Conservation (phyloP, 2,329 filamentous ascomycete genomes). For the Alternaria sp. region DNA sequence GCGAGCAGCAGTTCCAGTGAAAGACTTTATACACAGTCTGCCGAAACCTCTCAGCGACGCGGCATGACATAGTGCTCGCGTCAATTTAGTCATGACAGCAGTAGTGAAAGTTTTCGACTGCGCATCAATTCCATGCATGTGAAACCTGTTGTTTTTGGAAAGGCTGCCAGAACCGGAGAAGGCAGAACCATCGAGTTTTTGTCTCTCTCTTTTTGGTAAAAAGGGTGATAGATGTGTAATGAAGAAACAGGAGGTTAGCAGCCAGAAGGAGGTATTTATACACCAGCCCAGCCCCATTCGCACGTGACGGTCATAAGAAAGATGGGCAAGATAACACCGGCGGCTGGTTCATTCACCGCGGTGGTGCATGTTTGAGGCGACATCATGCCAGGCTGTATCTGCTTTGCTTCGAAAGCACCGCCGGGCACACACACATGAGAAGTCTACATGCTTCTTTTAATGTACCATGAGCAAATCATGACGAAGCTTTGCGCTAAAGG, state of each 20-base stretch:
- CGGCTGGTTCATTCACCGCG: neutral
- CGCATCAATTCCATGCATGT: neutral
- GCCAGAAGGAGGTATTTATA: neutral
- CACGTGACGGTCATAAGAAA: neutral
- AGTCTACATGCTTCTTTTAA: neutral
- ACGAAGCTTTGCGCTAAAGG: neutral
- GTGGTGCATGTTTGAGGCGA: neutral
- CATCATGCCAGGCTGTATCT: too few relatives aligned
- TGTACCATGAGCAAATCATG: neutral
- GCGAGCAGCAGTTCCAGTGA: neutral
- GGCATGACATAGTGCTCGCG: neutral
- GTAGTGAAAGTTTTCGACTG: too few relatives aligned
- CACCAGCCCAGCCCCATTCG: accelerated
- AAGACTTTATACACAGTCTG: neutral
- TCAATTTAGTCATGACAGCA: neutral
- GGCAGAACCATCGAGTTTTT: too few relatives aligned
- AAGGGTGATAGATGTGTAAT: neutral
- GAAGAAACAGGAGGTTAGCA: neutral
- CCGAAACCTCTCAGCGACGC: neutral
- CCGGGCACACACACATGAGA: neutral
- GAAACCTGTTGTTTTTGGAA: neutral
- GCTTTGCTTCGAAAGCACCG: too few relatives aligned
- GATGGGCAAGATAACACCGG: neutral
- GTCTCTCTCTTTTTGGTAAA: too few relatives aligned
- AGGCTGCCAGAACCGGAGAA: neutral